Percentiles rank a stretch among this genome's conserved stretches.
These are phyloP conservation scores for Secale cereale DNA, from an alignment of 176 grass and related monocot genomes.

Conservation along the genomic window DNA sequence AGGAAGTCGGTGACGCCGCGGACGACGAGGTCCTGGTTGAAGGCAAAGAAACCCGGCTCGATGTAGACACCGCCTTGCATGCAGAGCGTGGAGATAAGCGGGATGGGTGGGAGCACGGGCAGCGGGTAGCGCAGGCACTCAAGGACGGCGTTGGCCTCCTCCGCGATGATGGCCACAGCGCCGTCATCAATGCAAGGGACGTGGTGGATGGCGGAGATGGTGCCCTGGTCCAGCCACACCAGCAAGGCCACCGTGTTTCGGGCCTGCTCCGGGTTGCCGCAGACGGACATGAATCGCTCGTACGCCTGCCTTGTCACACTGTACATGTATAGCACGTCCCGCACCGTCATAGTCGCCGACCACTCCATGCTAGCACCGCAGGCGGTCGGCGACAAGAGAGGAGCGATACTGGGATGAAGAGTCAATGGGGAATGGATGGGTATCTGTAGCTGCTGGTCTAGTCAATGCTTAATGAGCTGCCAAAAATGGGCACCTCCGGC, in stretches of 20 bases:
- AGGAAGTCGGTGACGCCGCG: constrained; percentile 29
- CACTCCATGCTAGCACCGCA: not conserved
- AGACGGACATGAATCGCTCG: constrained; percentile 22
- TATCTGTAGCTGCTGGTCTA: not conserved
- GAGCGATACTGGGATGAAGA: not conserved
- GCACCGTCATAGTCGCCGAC: not conserved
- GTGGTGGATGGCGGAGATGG: constrained; percentile 4
- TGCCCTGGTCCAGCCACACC: constrained; percentile 46
- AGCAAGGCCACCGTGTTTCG: constrained; percentile 52
- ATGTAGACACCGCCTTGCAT: not conserved
- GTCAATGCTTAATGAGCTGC: too few species aligned
- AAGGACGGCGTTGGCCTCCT: constrained; percentile 40
- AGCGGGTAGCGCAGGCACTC: constrained; percentile 24
- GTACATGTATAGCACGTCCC: constrained; percentile 46
- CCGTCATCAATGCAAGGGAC: not conserved
- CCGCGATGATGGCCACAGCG: not conserved
- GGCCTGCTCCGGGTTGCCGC: constrained; percentile 9
- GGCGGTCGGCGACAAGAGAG: not conserved
- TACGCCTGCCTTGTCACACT: constrained; percentile 25
- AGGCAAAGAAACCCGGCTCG: constrained; percentile 44
- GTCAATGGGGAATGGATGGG: not conserved
- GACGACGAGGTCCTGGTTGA: constrained; percentile 37
- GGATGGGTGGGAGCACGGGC: constrained; percentile 8
- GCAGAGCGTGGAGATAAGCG: constrained; percentile 30
- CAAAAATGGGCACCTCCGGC: too few species aligned